Evolutionary conservation across 352 stramenopile genomes (phyloP).

Genomic region (Bremia lactucae): DNA sequence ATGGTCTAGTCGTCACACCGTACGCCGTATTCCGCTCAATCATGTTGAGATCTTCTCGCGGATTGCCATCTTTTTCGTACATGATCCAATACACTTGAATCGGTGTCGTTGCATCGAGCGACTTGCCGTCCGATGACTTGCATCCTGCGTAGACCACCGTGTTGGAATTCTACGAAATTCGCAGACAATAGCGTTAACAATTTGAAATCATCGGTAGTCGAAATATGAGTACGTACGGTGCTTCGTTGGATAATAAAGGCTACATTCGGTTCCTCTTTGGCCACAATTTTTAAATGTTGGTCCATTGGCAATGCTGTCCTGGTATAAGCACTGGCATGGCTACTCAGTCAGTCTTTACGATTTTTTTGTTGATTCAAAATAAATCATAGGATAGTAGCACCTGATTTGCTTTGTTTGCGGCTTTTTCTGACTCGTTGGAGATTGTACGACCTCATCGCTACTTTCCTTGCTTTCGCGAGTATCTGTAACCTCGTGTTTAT

Average conservation of each 20-base stretch:
- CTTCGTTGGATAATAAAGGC: constrained; percentile 83
- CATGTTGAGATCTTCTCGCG: constrained; percentile 74
- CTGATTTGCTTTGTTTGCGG: constrained; percentile 11
- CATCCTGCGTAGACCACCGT: constrained; percentile 69
- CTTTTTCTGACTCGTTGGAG: constrained; percentile 29
- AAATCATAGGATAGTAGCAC: not conserved
- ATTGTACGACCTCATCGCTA: constrained; percentile 1
- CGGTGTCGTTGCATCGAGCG: constrained; percentile 46
- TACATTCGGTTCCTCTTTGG: constrained; percentile 61
- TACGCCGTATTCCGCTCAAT: constrained; percentile 81
- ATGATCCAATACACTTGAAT: constrained; percentile 81
- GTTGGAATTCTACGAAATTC: constrained; percentile 64
- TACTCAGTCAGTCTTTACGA: constrained; percentile 3
- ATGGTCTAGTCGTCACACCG: constrained; percentile 37
- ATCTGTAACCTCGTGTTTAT: constrained; percentile 6
- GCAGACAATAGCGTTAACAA: not conserved
- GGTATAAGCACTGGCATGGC: constrained; percentile 4
- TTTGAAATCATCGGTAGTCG: not conserved
- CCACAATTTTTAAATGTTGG: constrained; percentile 50
- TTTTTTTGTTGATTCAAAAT: not conserved
- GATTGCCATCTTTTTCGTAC: constrained; percentile 65
- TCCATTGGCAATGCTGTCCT: constrained; percentile 40
- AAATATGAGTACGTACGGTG: constrained; percentile 32
- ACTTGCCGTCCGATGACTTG: constrained; percentile 29
- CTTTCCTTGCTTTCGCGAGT: constrained; percentile 4